Base-by-base conservation (phyloP, 352 stramenopile species). In the Phytophthora fragariae region DNA sequence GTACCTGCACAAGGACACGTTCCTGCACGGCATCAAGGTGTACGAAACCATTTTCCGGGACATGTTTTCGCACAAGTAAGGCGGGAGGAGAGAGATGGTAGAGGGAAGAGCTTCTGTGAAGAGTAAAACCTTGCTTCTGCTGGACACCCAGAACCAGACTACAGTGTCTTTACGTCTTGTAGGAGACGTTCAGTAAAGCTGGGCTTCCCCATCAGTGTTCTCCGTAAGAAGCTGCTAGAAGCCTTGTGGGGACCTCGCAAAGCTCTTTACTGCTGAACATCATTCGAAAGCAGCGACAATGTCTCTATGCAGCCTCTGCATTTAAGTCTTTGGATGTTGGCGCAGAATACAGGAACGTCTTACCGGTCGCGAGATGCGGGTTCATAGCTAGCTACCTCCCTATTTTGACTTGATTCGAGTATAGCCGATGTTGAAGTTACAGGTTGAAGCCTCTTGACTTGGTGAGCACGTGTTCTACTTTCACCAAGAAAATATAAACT, bases 21-120 rank as follows among this genome's bases (percentile, higher is more conserved):
- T 98, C 73, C 65, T 98, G 21, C 81, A 98, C 53, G 97, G 97
- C 27, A 97, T 99, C 71, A 83, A 87, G 59, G 88, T 99, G 31
- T 99, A 89, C 67, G 79, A 77, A 62, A 56, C 65, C 11, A 70
- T 92, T 37, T 92, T 92, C 59, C 72, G 60, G 19, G 77, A 86
- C 29, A 72, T 91, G 63, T 90, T 93, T 57, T 62, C 77, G 2
- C 65, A 87, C 60, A 65, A 66, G 47, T 35, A 19, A 39, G 52
- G 27, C 7, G 14, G 27, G 0, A 15, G 24, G 53, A 41, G 12
- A 46, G 53, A 14, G 9, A n/a, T 14, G 14, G 27, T 46, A 4
- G 10, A 59, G 39, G 53, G 29, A 12, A 41, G 35, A 14, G 35
- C 11, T 41, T 10, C 35, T 15, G 37, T 44, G 10, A 44, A 44